A percentile compares a stretch with the other conserved stretches of the same genome.
These are phyloP conservation scores for Debaryomyces nepalensis DNA, from an alignment of 1,139 yeast genomes.

Conservation along the genomic window DNA sequence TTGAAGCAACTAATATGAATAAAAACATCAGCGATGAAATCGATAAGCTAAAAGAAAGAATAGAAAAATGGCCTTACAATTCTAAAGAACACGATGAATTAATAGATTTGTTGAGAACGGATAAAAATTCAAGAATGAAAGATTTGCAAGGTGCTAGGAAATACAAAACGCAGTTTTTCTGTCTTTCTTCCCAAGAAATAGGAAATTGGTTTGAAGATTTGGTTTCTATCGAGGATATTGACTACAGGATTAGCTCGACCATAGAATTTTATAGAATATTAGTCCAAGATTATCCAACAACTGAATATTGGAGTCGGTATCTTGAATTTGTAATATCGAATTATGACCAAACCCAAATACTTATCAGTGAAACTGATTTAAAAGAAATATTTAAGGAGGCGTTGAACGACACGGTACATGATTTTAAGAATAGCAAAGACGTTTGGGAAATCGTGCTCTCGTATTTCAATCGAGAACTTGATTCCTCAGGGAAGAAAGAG, in stretches of 20 bases:
- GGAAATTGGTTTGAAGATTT: conserved; percentile 34
- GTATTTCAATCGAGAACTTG: conserved; percentile 17
- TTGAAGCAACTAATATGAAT: conserved; percentile 4
- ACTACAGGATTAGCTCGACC: conserved; percentile 15
- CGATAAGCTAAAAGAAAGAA: conserved; percentile 3
- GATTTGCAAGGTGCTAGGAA: conserved; percentile 24
- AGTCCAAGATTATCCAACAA: conserved; percentile 25
- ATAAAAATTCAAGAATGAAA: conserved; percentile 13
- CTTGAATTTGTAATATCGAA: conserved; percentile 19
- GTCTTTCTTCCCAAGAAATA: conserved; percentile 28
- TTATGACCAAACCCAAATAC: conserved; percentile 9
- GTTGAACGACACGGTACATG: conserved; percentile 35
- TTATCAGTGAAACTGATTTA: conserved; percentile 20
- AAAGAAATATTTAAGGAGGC: conserved; percentile 26
- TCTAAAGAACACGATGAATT: conserved; percentile 25
- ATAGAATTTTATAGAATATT: conserved; percentile 26
- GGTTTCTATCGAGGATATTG: conserved; percentile 20
- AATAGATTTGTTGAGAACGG: conserved; percentile 21
- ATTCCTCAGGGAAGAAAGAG: conserved; percentile 17
- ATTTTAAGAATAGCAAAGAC: conserved; percentile 36
- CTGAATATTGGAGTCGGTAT: conserved; percentile 26
- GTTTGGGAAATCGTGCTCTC: conserved; percentile 40
- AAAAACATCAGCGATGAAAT: not conserved
- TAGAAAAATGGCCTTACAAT: conserved; percentile 20
- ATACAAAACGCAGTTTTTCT: conserved; percentile 26